Evolutionary conservation across 2,329 filamentous ascomycete species (phyloP), one percentile per base, ranked within the genome.

Genomic region (Colletotrichum sp.): DNA sequence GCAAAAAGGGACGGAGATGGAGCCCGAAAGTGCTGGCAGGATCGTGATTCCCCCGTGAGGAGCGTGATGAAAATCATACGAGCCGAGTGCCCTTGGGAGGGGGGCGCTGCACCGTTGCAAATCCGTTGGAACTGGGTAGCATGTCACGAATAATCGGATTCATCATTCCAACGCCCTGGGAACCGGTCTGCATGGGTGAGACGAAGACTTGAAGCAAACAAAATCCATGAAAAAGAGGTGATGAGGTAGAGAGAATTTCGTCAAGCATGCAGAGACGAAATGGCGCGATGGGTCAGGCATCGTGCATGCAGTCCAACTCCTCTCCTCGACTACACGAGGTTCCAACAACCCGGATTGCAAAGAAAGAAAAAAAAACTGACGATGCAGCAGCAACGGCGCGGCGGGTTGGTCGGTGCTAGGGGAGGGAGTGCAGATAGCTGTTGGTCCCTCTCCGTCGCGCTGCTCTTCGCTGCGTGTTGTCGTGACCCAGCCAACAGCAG

Each of bases 151-250:
- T n/a, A 68, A 36, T 75, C 28, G 36, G 18, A 55, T 63, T 39
- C 18, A 68, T 63, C 49, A 24, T 63, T 26, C 69, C 72, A 72
- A 67, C 72, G 26, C 8, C 69, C 55, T 63, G 69, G 69, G 60
- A 39, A 72, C 72, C 72, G 72, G 72, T 75, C 62, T 75, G 72
- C 69, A 75, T 44, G 55, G 72, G 39, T 28, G 26, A 66, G 28
- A 75, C 21, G 49, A 44, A 28, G 12, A n/a, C 12, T 24, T 34
- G 18, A 67, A 55, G 24, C 63, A 55, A 30, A n/a, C 30, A 32
- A 16, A 16, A 24, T 39, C n/a, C 15, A 2, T 13, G n/a, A 63
- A 10, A 7, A 13, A 34, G 32, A 24, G 16, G 60, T 24, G 62
- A 44, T 55, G 16, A 57, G 30, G 10, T 44, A 10, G 8, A 39